Evolutionary conservation across 2,329 filamentous ascomycete genomes (phyloP).

Genomic region (Lasiodiplodia theobromae): DNA sequence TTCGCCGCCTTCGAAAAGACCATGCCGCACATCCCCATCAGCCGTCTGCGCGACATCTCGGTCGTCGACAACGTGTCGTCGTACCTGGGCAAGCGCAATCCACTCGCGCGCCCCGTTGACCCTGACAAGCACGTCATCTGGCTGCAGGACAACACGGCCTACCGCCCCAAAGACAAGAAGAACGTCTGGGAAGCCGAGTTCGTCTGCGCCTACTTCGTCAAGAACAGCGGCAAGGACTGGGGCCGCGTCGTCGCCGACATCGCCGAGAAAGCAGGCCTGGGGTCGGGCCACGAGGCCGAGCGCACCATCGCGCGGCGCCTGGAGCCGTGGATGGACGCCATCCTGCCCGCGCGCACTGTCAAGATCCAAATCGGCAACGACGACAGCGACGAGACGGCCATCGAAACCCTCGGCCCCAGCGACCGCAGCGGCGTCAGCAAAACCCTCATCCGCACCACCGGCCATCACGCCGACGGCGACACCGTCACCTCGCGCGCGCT

Average conservation of each 20-base stretch:
- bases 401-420: constrained; percentile 67
- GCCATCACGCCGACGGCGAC: constrained; percentile 46
- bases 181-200: constrained; percentile 79
- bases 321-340: constrained; percentile 78
- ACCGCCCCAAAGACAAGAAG: constrained; percentile 53
- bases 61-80: constrained; percentile 49
- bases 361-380: constrained; percentile 63
- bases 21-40: constrained; percentile 43
- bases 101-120: constrained; percentile 56
- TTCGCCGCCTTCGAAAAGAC: constrained; percentile 46
- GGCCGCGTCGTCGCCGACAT: constrained; percentile 74
- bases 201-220: constrained; percentile 80
- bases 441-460: constrained; percentile 64
- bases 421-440: constrained; percentile 75
- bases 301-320: constrained; percentile 71
- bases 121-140: constrained; percentile 76
- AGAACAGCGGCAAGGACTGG: constrained; percentile 70
- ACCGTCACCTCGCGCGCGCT: constrained; percentile 41
- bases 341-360: constrained; percentile 73
- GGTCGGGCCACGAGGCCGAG: constrained; percentile 56
- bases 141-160: constrained; percentile 91
- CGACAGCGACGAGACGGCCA: constrained; percentile 38
- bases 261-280: constrained; percentile 72
- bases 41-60: constrained; percentile 43
- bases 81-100: constrained; percentile 49